Conservation (phyloP, 2,329 filamentous ascomycete genomes). For the Orbilia quercus region DNA sequence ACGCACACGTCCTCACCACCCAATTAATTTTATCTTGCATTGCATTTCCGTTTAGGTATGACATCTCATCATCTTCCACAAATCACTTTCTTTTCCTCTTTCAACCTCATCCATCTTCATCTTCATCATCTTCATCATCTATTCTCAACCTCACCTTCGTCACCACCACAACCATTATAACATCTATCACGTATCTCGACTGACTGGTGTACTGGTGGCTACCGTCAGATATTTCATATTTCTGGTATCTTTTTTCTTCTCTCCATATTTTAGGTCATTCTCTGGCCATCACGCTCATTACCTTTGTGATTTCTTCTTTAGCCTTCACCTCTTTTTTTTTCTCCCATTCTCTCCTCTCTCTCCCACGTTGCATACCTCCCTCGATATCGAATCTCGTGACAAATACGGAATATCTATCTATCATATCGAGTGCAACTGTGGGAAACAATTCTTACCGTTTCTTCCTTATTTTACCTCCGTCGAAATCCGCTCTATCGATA, state of each 20-base stretch:
- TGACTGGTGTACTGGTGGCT: constrained; percentile 6
- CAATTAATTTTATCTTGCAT: neutral
- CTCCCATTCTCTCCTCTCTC: constrained; percentile 2
- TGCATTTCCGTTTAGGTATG: constrained; percentile 43
- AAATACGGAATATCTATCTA: constrained; percentile 2
- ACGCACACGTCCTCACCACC: constrained; percentile 26
- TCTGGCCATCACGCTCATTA: constrained; percentile 36
- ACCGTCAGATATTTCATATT: neutral
- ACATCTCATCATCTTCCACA: constrained; percentile 29
- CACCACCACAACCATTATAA: neutral
- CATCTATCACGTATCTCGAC: neutral
- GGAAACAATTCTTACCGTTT: constrained; percentile 9
- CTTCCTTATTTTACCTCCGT: neutral
- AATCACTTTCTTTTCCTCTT: constrained; percentile 55
- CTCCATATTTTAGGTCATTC: neutral
- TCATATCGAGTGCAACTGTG: constrained; percentile 41
- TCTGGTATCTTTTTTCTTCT: neutral
- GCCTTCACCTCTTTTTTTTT: constrained; percentile 38
- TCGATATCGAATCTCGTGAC: too few relatives aligned
- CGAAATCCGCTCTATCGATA: neutral
- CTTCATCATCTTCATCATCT: constrained; percentile 18
- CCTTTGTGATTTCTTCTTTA: constrained; percentile 4
- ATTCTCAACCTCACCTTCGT: constrained; percentile 3
- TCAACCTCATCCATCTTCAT: constrained; percentile 18
- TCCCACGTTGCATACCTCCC: constrained; percentile 42